Conservation (phyloP, 2,329 filamentous ascomycete genomes). For the Exophiala sp. region DNA sequence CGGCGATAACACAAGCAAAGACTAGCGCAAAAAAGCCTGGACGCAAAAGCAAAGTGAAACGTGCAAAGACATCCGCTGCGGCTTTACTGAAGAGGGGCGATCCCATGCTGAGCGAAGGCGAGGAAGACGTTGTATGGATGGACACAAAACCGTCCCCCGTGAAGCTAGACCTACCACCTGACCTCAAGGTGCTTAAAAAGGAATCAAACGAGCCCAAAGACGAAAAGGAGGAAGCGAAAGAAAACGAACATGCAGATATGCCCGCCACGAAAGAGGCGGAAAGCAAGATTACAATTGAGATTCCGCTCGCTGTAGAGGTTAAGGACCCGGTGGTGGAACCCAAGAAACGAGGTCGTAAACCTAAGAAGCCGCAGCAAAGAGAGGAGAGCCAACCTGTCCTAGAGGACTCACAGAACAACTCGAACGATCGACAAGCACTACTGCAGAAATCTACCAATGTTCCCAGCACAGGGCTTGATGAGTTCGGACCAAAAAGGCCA, state of each 20-base stretch:
- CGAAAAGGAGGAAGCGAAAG: constrained; percentile 6
- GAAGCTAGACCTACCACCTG: constrained; percentile 26
- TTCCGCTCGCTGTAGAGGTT: constrained; percentile 12
- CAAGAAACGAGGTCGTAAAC: constrained; percentile 28
- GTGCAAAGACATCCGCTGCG: constrained; percentile 27
- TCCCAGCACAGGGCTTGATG: background rate
- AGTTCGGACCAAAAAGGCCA: constrained; percentile 7
- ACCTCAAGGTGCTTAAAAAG: constrained; percentile 24
- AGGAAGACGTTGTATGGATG: constrained; percentile 28
- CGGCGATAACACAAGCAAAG: constrained; percentile 6
- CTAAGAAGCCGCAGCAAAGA: constrained; percentile 20
- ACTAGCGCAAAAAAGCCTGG: constrained; percentile 17
- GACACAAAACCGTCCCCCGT: constrained; percentile 25
- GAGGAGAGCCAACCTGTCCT: constrained; percentile 3
- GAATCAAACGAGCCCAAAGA: constrained; percentile 10
- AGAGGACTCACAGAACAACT: constrained; percentile 4
- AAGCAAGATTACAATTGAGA: constrained; percentile 21
- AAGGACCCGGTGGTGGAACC: constrained; percentile 14
- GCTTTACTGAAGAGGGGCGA: constrained; percentile 19
- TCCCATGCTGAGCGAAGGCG: constrained; percentile 26
- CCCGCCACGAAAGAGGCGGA: constrained; percentile 1
- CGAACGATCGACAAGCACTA: constrained; percentile 8
- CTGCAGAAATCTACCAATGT: constrained; percentile 19
- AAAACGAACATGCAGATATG: background rate
- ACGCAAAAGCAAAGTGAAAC: constrained; percentile 28